Base-by-base conservation (phyloP, 805 yeast species). In the Saturnispora bothae region DNA sequence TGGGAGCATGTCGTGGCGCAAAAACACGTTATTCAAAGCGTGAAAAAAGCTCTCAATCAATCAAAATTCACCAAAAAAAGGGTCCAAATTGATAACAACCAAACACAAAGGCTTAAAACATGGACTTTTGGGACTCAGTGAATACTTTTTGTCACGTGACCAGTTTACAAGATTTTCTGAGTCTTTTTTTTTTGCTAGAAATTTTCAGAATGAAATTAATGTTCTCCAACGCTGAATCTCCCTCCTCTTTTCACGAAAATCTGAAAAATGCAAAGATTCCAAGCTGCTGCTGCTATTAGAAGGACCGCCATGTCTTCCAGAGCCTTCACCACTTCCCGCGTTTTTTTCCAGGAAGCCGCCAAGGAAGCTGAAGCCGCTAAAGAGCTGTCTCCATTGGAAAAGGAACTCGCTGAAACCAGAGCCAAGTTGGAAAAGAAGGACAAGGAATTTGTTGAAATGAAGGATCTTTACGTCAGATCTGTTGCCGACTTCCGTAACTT, bases 401-500 rank as follows among this genome's bases (percentile, higher is more conserved):
- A 48, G 42, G 60, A 55, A 47, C 48, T 54, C n/a, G 49, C 50
- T 15, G 31, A 15, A 6, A 15, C 20, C 44, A 65, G 72, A 52
- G 63, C 61, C 20, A 76, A 80, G 56, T 63, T 75, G 45, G 69
- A 61, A 26, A 66, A 67, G 39, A 83, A 77, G 55, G 78, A 71
- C 50, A 77, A 76, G 54, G 95, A 86, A 46, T 66, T 70, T 46
- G 86, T 86, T 19, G 85, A 81, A 49, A 65, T 82, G 64, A 86
- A 84, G 60, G 94, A 85, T 59, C 76, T 78, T 50, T 78, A 82
- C 54, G 69, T 84, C 41, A 76, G 94, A 49, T 71, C 94, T 18
- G 71, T 85, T 41, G 95, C 96, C 19, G 96, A 86, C 60, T 88
- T 85, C 78, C 76, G 95, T 52, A 85, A 83, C 63, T 68, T 86